Base-by-base conservation (phyloP, 768 basidiomycete genomes). In the Rhodotorula kratochvilovae region DNA sequence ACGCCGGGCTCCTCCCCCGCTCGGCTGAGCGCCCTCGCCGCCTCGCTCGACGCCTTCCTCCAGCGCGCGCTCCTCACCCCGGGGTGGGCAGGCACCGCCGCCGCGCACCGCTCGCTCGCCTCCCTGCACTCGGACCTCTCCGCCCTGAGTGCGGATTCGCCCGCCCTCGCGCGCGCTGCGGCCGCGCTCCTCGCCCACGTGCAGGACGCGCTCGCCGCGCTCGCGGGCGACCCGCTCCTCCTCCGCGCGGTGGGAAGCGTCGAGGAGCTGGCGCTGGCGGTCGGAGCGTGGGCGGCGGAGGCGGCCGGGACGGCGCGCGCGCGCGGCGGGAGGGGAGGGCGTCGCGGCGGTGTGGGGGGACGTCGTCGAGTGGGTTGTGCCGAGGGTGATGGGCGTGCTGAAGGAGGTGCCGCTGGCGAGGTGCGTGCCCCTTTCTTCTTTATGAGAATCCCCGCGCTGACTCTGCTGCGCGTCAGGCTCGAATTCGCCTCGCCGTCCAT, bases 331-430 rank as follows among this genome's bases (percentile, higher is more conserved):
- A 5, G 68, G 70, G 0, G 45, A 58, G 36, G 61, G 61, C 3
- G 17, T 63, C 13, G 56, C 25, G 12, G 65, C 65, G 1, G 42
- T 74, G 0, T 64, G 59, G 60, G 73, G 63, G 0, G 73, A 74
- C n/a, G 33, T 74, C 10, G 36, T 74, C 15, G 73, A 74, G 50
- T 74, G 73, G 73, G n/a, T 74, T 21, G 36, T 57, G 31, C 73
- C 73, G 62, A n/a, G 68, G 35, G 29, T 74, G 12, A 13, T 66
- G 1, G 64, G 69, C 13, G 46, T 70, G 21, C 45, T 74, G 7
- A 35, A 50, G n/a, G 66, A 74, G 66, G 36, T 70, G 0, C 60
- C 69, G 8, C 39, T 74, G 2, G 68, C 72, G 2, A 15, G 72
- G 72, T 74, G 27, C 43, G 63, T 39, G 2, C 2, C 27, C 8